Conservation (phyloP, 306 rosid species). For the Nissolia schottii region DNA sequence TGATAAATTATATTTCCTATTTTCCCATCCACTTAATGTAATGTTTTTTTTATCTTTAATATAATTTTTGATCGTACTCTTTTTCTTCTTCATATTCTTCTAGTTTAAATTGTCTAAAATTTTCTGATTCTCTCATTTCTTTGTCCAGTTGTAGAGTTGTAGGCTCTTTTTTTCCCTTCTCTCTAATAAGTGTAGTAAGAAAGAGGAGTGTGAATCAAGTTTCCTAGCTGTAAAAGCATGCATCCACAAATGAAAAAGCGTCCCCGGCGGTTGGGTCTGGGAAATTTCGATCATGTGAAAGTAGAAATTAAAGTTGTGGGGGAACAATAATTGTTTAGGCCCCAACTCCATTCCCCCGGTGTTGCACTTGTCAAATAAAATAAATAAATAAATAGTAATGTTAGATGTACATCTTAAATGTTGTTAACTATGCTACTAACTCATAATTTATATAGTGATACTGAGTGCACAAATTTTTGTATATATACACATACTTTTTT, state of each 20-base stretch:
- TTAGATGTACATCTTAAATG: too few species aligned
- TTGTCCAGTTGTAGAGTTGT: background rate
- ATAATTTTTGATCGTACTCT: background rate
- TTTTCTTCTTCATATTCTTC: background rate
- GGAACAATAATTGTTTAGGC: conserved; percentile 12
- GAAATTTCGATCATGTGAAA: conserved; percentile 36
- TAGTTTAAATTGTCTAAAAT: background rate
- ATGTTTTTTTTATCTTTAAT: background rate
- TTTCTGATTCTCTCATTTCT: conserved; percentile 2
- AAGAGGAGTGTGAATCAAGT: conserved; percentile 12
- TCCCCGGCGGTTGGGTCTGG: conserved; percentile 6
- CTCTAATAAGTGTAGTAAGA: background rate
- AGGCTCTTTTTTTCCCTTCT: background rate
- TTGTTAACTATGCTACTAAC: too few species aligned
- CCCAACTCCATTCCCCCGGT: conserved; percentile 14
- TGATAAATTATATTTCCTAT: background rate
- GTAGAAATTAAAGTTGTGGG: conserved; percentile 14
- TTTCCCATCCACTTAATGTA: background rate
- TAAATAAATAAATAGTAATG: too few species aligned
- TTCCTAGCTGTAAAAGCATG: conserved; percentile 20
- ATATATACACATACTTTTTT: too few species aligned
- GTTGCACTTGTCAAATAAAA: too few species aligned
- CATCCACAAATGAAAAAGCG: background rate
- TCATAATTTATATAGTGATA: too few species aligned
- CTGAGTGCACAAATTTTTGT: too few species aligned